Conservation (phyloP, 176 grass and related monocot genomes). For the Avena atlantica region DNA sequence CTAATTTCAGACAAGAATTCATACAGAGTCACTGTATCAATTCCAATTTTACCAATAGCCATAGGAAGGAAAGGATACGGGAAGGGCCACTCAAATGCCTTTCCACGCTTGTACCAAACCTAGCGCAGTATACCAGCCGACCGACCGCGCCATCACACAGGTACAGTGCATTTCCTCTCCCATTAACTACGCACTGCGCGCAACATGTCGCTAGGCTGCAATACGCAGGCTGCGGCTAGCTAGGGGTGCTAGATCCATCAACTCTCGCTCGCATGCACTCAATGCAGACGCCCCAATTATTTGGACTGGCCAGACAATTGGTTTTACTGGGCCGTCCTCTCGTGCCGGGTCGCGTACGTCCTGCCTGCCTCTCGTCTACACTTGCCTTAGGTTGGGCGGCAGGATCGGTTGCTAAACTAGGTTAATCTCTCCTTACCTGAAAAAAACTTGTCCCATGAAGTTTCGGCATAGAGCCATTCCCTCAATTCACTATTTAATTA, state of each 20-base stretch:
- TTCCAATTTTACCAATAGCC: too few relatives aligned
- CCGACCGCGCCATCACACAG: slow-evolving; percentile 54
- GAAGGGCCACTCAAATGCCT: background rate
- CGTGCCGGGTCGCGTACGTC: slow-evolving; percentile 25
- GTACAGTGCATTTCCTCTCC: slow-evolving; percentile 46
- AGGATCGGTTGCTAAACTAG: slow-evolving; percentile 32
- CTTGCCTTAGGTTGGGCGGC: background rate
- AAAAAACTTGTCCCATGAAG: slow-evolving; percentile 43
- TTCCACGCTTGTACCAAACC: slow-evolving; percentile 26
- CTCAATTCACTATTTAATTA: slow-evolving; percentile 24
- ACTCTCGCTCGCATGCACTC: slow-evolving; percentile 47
- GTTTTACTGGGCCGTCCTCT: slow-evolving; percentile 37
- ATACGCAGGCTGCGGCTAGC: slow-evolving; percentile 9
- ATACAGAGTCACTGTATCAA: too few relatives aligned
- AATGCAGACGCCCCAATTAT: slow-evolving; percentile 43
- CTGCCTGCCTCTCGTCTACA: background rate
- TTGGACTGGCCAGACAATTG: slow-evolving; percentile 43
- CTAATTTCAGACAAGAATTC: too few relatives aligned
- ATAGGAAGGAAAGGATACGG: background rate
- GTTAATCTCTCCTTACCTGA: slow-evolving; percentile 41
- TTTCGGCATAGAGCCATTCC: background rate
- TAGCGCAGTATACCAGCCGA: background rate
- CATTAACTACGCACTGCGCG: slow-evolving; percentile 45
- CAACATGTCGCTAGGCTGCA: slow-evolving; percentile 29
- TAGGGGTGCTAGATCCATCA: slow-evolving; percentile 42